Evolutionary conservation across 202 grass and related monocot species (phyloP).

Genomic region (Musa balbisiana): DNA sequence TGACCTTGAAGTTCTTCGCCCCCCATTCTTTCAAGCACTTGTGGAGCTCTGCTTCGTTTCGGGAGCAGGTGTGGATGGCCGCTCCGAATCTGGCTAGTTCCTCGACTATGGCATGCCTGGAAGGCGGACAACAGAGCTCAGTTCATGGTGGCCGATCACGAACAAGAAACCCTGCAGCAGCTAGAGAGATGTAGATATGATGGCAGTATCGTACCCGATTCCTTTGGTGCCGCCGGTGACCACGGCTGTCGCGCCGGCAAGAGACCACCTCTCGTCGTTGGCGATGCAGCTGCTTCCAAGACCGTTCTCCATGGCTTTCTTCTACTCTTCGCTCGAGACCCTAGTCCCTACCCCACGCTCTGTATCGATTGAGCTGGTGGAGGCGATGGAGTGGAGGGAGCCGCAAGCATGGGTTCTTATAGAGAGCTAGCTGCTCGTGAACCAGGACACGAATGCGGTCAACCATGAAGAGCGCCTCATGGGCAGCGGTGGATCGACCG

Average conservation of each 20-base stretch:
- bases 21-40: constrained; percentile 33
- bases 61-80: background rate
- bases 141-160: too few relatives aligned
- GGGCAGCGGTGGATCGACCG: too few relatives aligned
- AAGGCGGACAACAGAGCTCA: too few relatives aligned
- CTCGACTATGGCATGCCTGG: background rate
- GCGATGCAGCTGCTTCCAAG: background rate
- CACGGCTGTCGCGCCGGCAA: background rate
- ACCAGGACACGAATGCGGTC: too few relatives aligned
- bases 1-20: constrained; percentile 27
- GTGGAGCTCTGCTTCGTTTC: constrained; percentile 25
- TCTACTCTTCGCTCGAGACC: too few relatives aligned
- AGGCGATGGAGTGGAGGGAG: too few relatives aligned
- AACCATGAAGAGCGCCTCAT: too few relatives aligned
- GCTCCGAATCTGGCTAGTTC: background rate
- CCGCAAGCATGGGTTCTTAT: too few relatives aligned
- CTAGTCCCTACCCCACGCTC: too few relatives aligned
- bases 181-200: background rate
- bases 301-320: background rate
- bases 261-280: constrained; percentile 2
- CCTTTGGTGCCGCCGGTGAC: constrained; percentile 17
- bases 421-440: too few relatives aligned
- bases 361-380: too few relatives aligned
- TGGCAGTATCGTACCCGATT: background rate
- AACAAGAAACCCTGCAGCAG: background rate